Evolutionary conservation across 2,329 filamentous ascomycete species (phyloP), one percentile per base, ranked within the genome.

Genomic region (Fusarium bactridioides): DNA sequence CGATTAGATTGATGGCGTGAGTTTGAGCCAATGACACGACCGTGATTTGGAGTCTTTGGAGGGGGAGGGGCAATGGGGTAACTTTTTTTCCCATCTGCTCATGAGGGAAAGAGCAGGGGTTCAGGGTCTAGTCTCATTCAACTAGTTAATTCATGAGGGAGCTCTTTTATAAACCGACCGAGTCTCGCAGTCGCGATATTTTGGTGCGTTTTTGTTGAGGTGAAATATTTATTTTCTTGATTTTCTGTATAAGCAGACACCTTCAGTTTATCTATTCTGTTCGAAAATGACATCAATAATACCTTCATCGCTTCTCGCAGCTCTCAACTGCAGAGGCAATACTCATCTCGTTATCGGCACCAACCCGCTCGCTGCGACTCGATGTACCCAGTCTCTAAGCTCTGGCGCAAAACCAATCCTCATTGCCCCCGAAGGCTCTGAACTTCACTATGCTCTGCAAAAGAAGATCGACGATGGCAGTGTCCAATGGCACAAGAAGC

Each of bases 341-440:
- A 82, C 95, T 44, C 96, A 99, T 80, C 86, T 99, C 64, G 89
- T 99, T 77, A 82, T 98, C 71, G 96, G 96, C 66, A 91, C 92
- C 38, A 96, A 95, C 78, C 91, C 95, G 19, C 88, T 99, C 44
- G 95, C 96, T n/a, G 92, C 92, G 58, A 89, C 94, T 37, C 90
- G 96, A 76, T 97, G 93, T 83, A 84, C 88, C 18, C 93, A 94
- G 78, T 95, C 94, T 7, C 83, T 98, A 56, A 89, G 92, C 77
- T 93, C 94, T 21, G 95, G 95, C 76, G 96, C 96, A 55, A 89
- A 82, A 51, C 94, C 96, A 0, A 88, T 96, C 45, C 84, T 98
- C 48, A 86, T 99, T 77, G 90, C 94, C 7, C 91, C 94, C 1
- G 87, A 88, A 61, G 85, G 88, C 4, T 85, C 87, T 12, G 87